Base-by-base conservation (phyloP, 768 basidiomycete species). In the Trichaptum fuscoviolaceum region DNA sequence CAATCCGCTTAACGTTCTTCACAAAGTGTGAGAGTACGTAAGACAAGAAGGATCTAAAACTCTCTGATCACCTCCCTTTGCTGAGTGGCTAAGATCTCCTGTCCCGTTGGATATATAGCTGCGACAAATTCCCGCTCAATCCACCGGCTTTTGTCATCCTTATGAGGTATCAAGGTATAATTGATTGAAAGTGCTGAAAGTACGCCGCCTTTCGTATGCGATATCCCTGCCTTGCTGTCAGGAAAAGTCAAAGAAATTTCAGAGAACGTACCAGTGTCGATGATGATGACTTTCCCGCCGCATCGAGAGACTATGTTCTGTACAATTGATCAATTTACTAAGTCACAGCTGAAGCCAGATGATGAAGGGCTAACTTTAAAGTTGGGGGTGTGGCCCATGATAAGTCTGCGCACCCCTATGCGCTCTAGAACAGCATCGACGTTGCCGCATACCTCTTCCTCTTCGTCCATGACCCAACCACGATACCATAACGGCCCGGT, bases 331-430 rank as follows among this genome's bases (percentile, higher is more conserved):
- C n/a, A 35, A 25, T 25, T 25, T 58, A 8, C 7, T 34, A 35
- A 3, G 30, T 5, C 36, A 17, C 17, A 12, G 23, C 18, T 18
- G 62, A 63, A 35, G 58, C 58, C 36, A 64, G 26, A 25, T 5
- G 42, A 52, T 2, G 30, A n/a, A 25, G 1, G 5, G 74, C 81
- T 25, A 69, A 87, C 90, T 67, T 82, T 82, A 70, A 97, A 94
- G 74, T 96, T 84, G 1, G 97, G 96, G 0, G 97, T 99, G 75
- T 99, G 97, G 0, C 96, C 96, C 94, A 97, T 95, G 59, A 99
- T 85, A 87, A 96, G 88, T 70, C 94, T 81, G 67, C 93, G 79
- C 26, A 92, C 95, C 0, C 94, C 94, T 1, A 93, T 89, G 75
- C 84, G 86, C 35, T 82, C 73, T 63, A 93, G 77, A 20, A 96